These are phyloP conservation scores for Fusarium tuaranense DNA, from an alignment of 2,329 filamentous ascomycete species.

Conservation along the genomic window DNA sequence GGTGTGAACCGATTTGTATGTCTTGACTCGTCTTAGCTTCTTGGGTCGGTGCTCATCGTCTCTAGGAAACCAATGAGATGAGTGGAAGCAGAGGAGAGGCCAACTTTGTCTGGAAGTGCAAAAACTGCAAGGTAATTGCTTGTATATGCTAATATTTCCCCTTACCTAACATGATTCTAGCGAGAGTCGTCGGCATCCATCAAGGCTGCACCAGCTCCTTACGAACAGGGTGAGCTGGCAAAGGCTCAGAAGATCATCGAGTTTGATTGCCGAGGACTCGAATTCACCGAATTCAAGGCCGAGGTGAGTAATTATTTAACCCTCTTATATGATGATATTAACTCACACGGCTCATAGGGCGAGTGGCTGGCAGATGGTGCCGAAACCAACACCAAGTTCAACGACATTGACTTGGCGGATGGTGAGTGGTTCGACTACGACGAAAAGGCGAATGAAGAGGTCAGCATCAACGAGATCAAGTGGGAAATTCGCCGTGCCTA, in stretches of 20 bases:
- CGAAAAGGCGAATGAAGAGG: slow-evolving; percentile 91
- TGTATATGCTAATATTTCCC: neutral
- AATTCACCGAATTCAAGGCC: slow-evolving; percentile 90
- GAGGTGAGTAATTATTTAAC: slow-evolving; percentile 69
- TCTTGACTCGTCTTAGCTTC: slow-evolving; percentile 18
- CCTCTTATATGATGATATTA: neutral
- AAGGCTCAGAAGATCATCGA: slow-evolving; percentile 85
- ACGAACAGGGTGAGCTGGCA: slow-evolving; percentile 77
- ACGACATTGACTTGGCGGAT: slow-evolving; percentile 83
- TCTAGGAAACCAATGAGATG: slow-evolving; percentile 87
- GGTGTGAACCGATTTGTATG: slow-evolving; percentile 89
- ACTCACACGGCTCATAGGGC: slow-evolving; percentile 66
- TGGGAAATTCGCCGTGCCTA: slow-evolving; percentile 86
- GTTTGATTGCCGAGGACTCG: slow-evolving; percentile 93
- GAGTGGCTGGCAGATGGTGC: slow-evolving; percentile 88
- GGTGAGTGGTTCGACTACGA: slow-evolving; percentile 99
- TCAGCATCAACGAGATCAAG: slow-evolving; percentile 88
- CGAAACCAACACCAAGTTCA: slow-evolving; percentile 86
- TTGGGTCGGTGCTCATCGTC: slow-evolving; percentile 9
- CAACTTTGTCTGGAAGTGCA: slow-evolving; percentile 99
- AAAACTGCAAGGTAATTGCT: slow-evolving; percentile 85
- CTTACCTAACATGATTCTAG: slow-evolving; percentile 55
- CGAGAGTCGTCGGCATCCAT: slow-evolving; percentile 89
- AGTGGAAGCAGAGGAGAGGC: slow-evolving; percentile 94
- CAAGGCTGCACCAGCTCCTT: slow-evolving; percentile 77